Evolutionary conservation across 176 grass and related monocot genomes (phyloP).

Genomic region (Phragmites australis): DNA sequence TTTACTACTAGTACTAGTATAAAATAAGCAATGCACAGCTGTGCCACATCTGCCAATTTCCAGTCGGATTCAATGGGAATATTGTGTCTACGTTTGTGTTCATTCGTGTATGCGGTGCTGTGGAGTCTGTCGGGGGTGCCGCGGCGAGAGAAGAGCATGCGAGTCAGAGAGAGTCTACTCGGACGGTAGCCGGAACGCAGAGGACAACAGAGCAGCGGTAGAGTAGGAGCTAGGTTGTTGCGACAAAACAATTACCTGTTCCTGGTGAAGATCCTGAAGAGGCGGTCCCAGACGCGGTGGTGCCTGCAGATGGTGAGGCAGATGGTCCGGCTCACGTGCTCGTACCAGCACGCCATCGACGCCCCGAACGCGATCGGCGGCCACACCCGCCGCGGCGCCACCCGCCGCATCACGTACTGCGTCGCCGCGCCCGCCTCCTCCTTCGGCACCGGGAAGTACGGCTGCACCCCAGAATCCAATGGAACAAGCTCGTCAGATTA

Average conservation of each 20-base stretch:
- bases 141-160: not conserved
- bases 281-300: constrained; percentile 68
- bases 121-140: not conserved
- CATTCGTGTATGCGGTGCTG: not conserved
- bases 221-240: not conserved
- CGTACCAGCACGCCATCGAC: constrained; percentile 98
- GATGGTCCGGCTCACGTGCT: constrained; percentile 96
- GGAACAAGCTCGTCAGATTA: no score
- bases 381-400: constrained; percentile 93
- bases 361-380: constrained; percentile 89
- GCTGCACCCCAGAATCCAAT: constrained; percentile 36
- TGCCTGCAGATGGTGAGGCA: constrained; percentile 91
- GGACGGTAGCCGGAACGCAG: no score
- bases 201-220: not conserved
- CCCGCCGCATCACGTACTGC: constrained; percentile 79
- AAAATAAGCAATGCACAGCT: not conserved
- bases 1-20: not conserved
- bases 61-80: not conserved
- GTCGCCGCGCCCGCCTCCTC: constrained; percentile 47
- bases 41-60: constrained; percentile 2
- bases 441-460: constrained; percentile 82
- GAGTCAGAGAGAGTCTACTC: not conserved
- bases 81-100: not conserved
- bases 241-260: constrained; percentile 54
- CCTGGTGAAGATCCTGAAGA: constrained; percentile 75